Base-by-base conservation (phyloP, 148 eudicot genomes). In the Rheum nobile region DNA sequence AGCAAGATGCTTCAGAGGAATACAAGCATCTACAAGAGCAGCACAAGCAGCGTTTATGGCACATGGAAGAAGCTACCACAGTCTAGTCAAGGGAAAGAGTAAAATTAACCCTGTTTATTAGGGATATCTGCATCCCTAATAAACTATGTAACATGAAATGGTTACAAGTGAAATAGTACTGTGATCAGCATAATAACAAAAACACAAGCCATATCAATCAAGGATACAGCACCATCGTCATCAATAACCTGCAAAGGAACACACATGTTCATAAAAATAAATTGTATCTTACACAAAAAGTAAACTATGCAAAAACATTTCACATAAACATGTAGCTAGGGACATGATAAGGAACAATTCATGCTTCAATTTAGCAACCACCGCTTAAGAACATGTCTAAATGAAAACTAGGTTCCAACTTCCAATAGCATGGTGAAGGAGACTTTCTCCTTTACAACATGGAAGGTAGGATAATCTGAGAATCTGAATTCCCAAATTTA, bases 161-260 rank as follows among this genome's bases (percentile, higher is more conserved):
- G 22, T 34, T 65, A 59, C 17, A 65, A 34, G 41, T 65, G 39
- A 65, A 65, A 17, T 65, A 34, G 21, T 65, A 34, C 1, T 17
- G 9, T 17, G 7, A 32, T 29, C 32, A 0, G 39, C 39, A 65
- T 65, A 65, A 16, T 31, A 5, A 29, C 12, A 31, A 29, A 65
- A 31, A 31, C 17, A 34, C 41, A 65, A 65, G 39, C 70, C 70
- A 65, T 31, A 17, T 16, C 1, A 21, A 17, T 31, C 13, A 88
- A 91, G 97, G 98, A 95, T 95, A 95, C 98, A 77, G 98, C 90
- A 48, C 98, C 98, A 85, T 95, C 98, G 81, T 95, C 98, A 84
- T 90, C 80, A 79, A 95, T 88, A 82, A 95, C 98, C 98, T 94
- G 97, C 86, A 89, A 78, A 50, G 44, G 63, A 22, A n/a, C 34